Conservation (phyloP, 768 basidiomycete genomes). For the Pisolithus sp. region DNA sequence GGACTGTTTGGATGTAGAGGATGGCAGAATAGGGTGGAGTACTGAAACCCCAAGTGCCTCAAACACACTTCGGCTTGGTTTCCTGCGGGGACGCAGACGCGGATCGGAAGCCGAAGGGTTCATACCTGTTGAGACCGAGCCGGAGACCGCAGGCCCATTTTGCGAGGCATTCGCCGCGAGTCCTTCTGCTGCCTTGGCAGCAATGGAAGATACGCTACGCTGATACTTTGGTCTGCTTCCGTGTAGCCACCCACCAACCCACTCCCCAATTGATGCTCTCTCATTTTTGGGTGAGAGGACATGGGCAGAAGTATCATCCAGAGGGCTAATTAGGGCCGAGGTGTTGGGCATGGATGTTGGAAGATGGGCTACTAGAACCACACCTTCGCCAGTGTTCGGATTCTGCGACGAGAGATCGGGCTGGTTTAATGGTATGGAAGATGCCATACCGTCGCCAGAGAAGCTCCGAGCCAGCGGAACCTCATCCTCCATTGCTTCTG, state of each 20-base stretch:
- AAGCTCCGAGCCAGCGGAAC: slow-evolving; percentile 29
- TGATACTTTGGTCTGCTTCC: slow-evolving; percentile 38
- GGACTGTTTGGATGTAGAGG: slow-evolving; percentile 20
- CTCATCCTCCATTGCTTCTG: slow-evolving; percentile 46
- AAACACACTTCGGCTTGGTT: slow-evolving; percentile 58
- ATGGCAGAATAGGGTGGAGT: slow-evolving; percentile 42
- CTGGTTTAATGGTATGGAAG: slow-evolving; percentile 10
- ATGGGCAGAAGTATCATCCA: slow-evolving; percentile 6
- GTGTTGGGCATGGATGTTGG: slow-evolving; percentile 3
- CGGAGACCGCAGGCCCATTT: slow-evolving; percentile 14
- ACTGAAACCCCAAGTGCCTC: slow-evolving; percentile 67
- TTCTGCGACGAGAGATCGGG: background rate
- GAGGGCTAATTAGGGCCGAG: slow-evolving; percentile 1
- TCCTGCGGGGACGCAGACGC: slow-evolving; percentile 29
- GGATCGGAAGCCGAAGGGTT: slow-evolving; percentile 10
- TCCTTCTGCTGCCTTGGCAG: slow-evolving; percentile 18
- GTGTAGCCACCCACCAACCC: slow-evolving; percentile 74
- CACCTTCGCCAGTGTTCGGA: too few species aligned
- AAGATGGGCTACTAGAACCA: background rate
- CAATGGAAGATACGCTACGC: slow-evolving; percentile 12
- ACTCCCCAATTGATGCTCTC: slow-evolving; percentile 47
- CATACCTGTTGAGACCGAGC: slow-evolving; percentile 9
- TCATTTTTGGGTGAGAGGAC: slow-evolving; percentile 24
- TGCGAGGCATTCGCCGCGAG: slow-evolving; percentile 13
- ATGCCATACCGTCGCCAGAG: slow-evolving; percentile 16